Evolutionary conservation across 73 alveolate genomes (phyloP).

Genomic region (Paramecium sonneborni): DNA sequence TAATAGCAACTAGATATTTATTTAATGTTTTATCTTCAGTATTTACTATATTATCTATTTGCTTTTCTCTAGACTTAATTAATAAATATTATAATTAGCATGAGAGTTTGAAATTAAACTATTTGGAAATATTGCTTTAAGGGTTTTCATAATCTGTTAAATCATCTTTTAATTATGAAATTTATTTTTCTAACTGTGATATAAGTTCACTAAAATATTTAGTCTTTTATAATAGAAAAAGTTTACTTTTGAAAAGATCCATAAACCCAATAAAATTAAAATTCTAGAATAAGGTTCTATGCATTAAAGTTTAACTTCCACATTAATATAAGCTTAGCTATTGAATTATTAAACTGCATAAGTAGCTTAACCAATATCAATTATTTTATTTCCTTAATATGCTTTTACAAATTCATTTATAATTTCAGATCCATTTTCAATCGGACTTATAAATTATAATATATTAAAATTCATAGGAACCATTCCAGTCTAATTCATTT

Average conservation of each 20-base stretch:
- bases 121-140: background rate
- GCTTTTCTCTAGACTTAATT: background rate
- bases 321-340: background rate
- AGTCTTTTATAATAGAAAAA: background rate
- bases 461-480: background rate
- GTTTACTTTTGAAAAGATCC: conserved; percentile 34
- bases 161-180: background rate
- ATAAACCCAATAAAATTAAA: background rate
- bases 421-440: background rate
- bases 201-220: conserved; percentile 4
- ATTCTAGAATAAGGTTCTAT: background rate
- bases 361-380: background rate
- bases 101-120: background rate
- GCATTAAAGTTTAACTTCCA: background rate
- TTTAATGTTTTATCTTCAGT: background rate
- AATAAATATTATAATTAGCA: background rate
- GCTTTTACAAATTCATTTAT: background rate
- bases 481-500: conserved; percentile 12
- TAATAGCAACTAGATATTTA: conserved; percentile 2
- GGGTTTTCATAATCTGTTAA: background rate
- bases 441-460: background rate
- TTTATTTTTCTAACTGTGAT: background rate
- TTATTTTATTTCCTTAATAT: background rate
- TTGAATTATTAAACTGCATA: background rate
- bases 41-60: background rate